These are phyloP conservation scores for Paecilomyces sp. DNA, from an alignment of 2,329 filamentous ascomycete genomes.

Conservation along the genomic window DNA sequence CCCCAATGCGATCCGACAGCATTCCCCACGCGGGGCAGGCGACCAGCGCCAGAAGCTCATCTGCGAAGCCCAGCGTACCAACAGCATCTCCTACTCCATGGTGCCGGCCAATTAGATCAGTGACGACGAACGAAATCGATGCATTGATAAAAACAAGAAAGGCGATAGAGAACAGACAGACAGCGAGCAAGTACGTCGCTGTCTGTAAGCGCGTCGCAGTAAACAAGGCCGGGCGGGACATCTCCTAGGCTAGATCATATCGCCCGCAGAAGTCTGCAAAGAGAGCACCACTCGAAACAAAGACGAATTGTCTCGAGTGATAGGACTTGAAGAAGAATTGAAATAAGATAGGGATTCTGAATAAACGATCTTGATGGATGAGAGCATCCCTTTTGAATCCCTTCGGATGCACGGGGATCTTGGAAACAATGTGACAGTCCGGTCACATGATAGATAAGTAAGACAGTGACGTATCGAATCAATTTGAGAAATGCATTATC, in stretches of 20 bases:
- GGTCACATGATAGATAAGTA: background rate
- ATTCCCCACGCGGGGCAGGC: slow-evolving; percentile 46
- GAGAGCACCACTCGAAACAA: background rate
- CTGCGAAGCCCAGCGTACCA: slow-evolving; percentile 45
- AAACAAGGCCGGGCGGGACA: slow-evolving; percentile 36
- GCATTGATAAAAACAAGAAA: slow-evolving; percentile 62
- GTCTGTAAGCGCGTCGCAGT: slow-evolving; percentile 53
- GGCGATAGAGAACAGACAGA: slow-evolving; percentile 59
- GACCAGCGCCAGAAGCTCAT: slow-evolving; percentile 41
- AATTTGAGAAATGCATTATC: too few species aligned
- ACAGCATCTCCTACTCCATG: slow-evolving; percentile 54
- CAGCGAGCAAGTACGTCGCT: slow-evolving; percentile 53
- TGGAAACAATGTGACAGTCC: background rate
- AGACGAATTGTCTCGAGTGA: background rate
- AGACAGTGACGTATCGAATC: background rate
- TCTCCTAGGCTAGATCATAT: slow-evolving; percentile 15
- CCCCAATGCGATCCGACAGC: slow-evolving; percentile 42
- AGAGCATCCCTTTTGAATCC: background rate
- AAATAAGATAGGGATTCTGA: background rate
- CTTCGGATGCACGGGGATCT: background rate
- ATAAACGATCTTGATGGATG: background rate
- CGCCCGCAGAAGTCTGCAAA: background rate
- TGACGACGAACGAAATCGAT: slow-evolving; percentile 58
- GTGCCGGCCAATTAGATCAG: slow-evolving; percentile 52
- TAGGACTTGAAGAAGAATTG: background rate